Evolutionary conservation across 495 filamentous ascomycete genomes (phyloP).

Genomic region (Aspergillus nanangensis): DNA sequence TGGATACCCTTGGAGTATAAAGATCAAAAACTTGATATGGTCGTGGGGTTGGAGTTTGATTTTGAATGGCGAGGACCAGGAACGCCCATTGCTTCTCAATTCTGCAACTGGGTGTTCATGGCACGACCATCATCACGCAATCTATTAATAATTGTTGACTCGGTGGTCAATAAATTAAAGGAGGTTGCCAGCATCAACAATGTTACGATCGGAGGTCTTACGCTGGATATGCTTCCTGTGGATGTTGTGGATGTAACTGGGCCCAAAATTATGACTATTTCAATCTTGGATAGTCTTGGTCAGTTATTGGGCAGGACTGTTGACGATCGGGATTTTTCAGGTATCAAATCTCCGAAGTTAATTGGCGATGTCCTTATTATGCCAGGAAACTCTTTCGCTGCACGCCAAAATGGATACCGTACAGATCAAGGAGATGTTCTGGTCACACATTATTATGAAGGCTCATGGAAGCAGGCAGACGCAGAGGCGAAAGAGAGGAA

Average conservation of each 20-base stretch:
- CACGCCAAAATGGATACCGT: conserved; percentile 22
- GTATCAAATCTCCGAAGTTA: conserved; percentile 28
- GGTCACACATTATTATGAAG: conserved; percentile 30
- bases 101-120: conserved; percentile 38
- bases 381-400: conserved; percentile 37
- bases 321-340: conserved; percentile 19
- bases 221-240: conserved; percentile 19
- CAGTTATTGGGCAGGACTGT: conserved; percentile 15
- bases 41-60: conserved; percentile 44
- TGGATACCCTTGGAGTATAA: conserved; percentile 51
- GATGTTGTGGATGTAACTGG: conserved; percentile 41
- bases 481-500: conserved; percentile 13
- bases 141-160: conserved; percentile 27
- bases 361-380: conserved; percentile 38
- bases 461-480: conserved; percentile 27
- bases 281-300: conserved; percentile 27
- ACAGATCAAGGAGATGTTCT: conserved; percentile 23
- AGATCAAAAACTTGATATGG: conserved; percentile 23
- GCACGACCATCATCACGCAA: conserved; percentile 26
- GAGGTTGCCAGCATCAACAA: conserved; percentile 19
- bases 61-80: conserved; percentile 25
- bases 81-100: conserved; percentile 29
- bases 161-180: conserved; percentile 25
- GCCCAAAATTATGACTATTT: conserved; percentile 33
- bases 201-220: conserved; percentile 21